A percentile compares a stretch with the other conserved stretches of the same genome.
phyloP scores from a whole-genome alignment of 192 early-diverging fungal species.

The Podila clonocystis region DNA sequence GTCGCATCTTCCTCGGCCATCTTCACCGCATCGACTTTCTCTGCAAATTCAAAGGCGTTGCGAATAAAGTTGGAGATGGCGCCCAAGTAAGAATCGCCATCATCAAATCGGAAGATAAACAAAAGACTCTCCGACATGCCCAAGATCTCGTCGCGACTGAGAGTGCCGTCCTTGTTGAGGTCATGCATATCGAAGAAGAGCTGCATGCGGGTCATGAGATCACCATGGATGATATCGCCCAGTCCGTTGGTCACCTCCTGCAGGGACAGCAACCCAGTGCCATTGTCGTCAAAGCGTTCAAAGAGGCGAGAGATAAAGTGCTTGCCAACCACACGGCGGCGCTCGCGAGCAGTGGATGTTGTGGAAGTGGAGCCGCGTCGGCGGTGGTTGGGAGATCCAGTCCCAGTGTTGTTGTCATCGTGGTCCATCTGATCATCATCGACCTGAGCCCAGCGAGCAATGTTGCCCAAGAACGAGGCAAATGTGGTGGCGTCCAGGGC shows the following conservation, averaged over 20 bases:
- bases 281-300: constrained; percentile 62
- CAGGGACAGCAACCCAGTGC: constrained; percentile 70
- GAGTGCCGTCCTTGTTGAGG: constrained; percentile 65
- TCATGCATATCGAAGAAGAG: constrained; percentile 90
- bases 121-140: constrained; percentile 86
- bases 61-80: constrained; percentile 69
- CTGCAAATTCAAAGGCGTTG: constrained; percentile 68
- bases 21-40: constrained; percentile 33
- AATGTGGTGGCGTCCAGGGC: constrained; percentile 77
- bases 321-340: constrained; percentile 34
- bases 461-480: constrained; percentile 77
- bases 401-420: constrained; percentile 16
- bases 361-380: constrained; percentile 40
- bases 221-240: constrained; percentile 77
- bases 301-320: constrained; percentile 57
- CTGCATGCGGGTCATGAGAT: constrained; percentile 80
- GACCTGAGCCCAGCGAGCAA: constrained; percentile 72
- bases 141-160: constrained; percentile 84
- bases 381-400: constrained; percentile 22
- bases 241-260: constrained; percentile 85
- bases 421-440: constrained; percentile 43
- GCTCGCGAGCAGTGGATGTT: constrained; percentile 40
- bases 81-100: constrained; percentile 67
- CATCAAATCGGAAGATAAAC: constrained; percentile 73
- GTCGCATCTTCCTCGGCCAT: constrained; percentile 21